phyloP scores from a whole-genome alignment of 2,329 filamentous ascomycete species.

The Ascochyta lentis region DNA sequence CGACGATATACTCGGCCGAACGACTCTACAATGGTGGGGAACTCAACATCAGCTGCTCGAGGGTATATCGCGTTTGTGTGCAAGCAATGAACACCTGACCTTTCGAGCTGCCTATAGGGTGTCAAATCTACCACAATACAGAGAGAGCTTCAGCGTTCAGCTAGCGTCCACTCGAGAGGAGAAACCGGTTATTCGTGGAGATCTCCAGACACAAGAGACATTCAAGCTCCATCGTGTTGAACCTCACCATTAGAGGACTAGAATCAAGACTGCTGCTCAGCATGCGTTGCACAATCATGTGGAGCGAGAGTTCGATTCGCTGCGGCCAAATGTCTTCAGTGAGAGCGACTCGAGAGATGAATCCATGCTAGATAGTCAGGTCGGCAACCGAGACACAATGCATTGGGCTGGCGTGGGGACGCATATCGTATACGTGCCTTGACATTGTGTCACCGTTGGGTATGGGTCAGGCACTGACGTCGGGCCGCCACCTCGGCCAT shows the following conservation, averaged over 20 bases:
- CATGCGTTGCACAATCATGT: no score
- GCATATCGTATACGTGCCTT: slow-evolving; percentile 16
- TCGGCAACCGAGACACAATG: neutral
- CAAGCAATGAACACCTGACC: neutral
- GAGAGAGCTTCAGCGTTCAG: neutral
- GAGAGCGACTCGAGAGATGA: no score
- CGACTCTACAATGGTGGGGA: neutral
- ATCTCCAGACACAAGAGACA: neutral
- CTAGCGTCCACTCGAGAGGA: neutral
- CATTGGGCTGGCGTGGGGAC: slow-evolving; percentile 29
- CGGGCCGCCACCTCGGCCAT: slow-evolving; percentile 24
- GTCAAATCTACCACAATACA: neutral
- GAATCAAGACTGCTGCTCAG: no score
- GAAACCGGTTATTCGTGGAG: neutral
- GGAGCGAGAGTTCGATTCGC: no score
- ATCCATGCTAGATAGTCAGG: no score
- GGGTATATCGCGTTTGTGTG: neutral
- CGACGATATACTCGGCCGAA: neutral
- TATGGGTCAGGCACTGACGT: slow-evolving; percentile 20
- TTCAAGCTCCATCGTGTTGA: neutral
- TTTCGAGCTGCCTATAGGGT: neutral
- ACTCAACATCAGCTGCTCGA: neutral
- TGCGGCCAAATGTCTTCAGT: no score
- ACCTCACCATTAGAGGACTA: neutral
- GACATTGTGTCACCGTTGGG: slow-evolving; percentile 22